Conservation (phyloP, 2,329 filamentous ascomycete genomes). For the Colletotrichum costaricense region DNA sequence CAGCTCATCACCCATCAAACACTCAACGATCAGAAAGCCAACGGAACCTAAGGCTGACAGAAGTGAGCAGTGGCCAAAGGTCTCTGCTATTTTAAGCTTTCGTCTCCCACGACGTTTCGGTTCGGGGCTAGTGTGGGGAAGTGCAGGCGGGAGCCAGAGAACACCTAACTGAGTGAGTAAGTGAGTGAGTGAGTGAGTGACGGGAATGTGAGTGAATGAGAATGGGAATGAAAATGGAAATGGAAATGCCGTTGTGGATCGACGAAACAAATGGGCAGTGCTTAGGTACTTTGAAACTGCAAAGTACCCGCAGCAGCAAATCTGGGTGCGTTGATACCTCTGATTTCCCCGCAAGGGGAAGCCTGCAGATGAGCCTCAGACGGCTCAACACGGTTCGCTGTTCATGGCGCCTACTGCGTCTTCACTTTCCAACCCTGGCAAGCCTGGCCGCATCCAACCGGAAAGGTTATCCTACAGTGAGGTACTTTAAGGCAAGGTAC, state of each 20-base stretch:
- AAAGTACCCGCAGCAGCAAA: neutral
- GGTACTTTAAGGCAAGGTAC: no score
- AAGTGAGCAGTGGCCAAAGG: neutral
- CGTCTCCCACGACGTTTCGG: slow-evolving; percentile 17
- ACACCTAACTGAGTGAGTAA: neutral
- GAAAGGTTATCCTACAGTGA: neutral
- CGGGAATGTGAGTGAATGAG: no score
- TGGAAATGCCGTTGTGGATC: slow-evolving; percentile 8
- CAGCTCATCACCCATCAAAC: neutral
- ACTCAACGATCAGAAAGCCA: neutral
- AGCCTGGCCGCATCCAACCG: slow-evolving; percentile 17
- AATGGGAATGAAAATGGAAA: neutral
- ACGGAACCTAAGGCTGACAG: neutral
- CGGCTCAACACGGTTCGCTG: neutral
- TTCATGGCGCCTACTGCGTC: no score
- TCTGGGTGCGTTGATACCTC: neutral
- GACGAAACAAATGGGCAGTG: slow-evolving; percentile 7
- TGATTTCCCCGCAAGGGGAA: neutral
- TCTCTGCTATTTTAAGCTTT: slow-evolving; percentile 13
- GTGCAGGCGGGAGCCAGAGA: neutral
- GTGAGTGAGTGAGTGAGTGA: neutral
- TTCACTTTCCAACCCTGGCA: slow-evolving; percentile 18
- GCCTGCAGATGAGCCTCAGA: slow-evolving; percentile 18
- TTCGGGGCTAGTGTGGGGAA: slow-evolving; percentile 21
- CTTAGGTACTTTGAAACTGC: neutral